Evolutionary conservation across 1,284 basidiomycete genomes (phyloP).

Genomic region (Puccinia triticina): DNA sequence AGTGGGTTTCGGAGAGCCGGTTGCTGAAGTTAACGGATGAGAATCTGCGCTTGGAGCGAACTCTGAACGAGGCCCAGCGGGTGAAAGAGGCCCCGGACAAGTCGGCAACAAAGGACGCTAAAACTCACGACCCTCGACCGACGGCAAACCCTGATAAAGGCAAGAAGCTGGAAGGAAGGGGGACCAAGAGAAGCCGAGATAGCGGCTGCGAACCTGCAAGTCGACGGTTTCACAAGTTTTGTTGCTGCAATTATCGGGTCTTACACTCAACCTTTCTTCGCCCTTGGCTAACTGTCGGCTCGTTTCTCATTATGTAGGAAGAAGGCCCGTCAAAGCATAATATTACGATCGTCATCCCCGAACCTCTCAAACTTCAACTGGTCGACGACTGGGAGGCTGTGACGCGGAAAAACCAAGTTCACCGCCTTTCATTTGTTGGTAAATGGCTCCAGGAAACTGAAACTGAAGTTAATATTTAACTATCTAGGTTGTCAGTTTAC

Average conservation of each 20-base stretch:
- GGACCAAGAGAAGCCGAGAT: slow-evolving; percentile 58
- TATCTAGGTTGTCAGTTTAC: slow-evolving; percentile 77
- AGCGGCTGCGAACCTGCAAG: slow-evolving; percentile 62
- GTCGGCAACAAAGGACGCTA: slow-evolving; percentile 59
- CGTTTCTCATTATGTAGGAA: slow-evolving; percentile 58
- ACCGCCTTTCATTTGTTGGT: not conserved
- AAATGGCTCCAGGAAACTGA: not conserved
- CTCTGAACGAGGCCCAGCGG: slow-evolving; percentile 65
- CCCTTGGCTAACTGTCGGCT: not conserved
- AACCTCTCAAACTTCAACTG: slow-evolving; percentile 80
- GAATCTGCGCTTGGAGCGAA: slow-evolving; percentile 75
- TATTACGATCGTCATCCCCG: slow-evolving; percentile 86
- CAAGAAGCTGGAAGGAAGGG: slow-evolving; percentile 58
- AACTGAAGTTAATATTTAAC: slow-evolving; percentile 10
- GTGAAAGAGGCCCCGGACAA: slow-evolving; percentile 62
- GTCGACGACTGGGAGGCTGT: slow-evolving; percentile 99
- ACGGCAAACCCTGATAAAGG: slow-evolving; percentile 61
- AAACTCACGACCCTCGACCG: slow-evolving; percentile 54
- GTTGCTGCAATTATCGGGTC: slow-evolving; percentile 35
- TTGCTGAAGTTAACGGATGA: slow-evolving; percentile 84
- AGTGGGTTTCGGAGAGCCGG: slow-evolving; percentile 86
- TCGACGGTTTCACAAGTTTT: slow-evolving; percentile 56
- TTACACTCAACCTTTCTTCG: not conserved
- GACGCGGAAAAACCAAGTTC: slow-evolving; percentile 87
- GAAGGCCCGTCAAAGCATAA: slow-evolving; percentile 70